Base-by-base conservation (phyloP, 1,139 yeast genomes). In the Geotrichum reessii region DNA sequence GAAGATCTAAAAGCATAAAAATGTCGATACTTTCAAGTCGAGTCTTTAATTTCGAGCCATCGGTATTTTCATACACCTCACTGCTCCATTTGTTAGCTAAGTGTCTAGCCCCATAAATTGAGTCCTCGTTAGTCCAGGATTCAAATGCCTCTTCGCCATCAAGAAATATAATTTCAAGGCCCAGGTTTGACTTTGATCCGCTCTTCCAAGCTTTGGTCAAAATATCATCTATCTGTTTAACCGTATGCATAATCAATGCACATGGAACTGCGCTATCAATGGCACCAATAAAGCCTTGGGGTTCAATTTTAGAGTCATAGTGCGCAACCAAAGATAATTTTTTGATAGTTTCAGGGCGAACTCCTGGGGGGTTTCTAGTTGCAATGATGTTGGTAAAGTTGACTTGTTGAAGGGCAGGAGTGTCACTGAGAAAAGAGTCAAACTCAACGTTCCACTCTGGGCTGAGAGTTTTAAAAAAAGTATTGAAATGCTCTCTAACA, bases 141-240 rank as follows among this genome's bases (percentile, higher is more conserved):
- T 71, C 70, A 27, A 80, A 65, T 0, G 86, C 85, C 63, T 82
- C 86, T 63, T 82, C 86, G 2, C 86, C 86, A 63, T 82, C 86
- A 58, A 81, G 79, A 64, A 82, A 81, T 0, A 82, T 70, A 11
- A 82, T 66, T 62, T 80, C 82, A 3, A 81, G 61, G 0, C 83
- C 83, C 2, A 69, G 59, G 14, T 67, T 66, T 6, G 62, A 42
- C 14, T 58, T 55, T 58, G 62, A 55, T 55, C 52, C 56, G 24
- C 53, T 51, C 22, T 53, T 50, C 73, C 73, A 72, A 53, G 68
- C 64, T 1, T 31, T 37, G 3, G 70, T 66, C 31, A 75, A 50
- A 2, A 68, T 61, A 14, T 61, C 62, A 24, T 70, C 71, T 17
- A 76, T 54, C 21, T 72, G 72, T 56, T 72, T 67, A 5, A 82